These are phyloP conservation scores for Coemansia reversa DNA, from an alignment of 192 early-diverging fungal species.

Conservation along the genomic window DNA sequence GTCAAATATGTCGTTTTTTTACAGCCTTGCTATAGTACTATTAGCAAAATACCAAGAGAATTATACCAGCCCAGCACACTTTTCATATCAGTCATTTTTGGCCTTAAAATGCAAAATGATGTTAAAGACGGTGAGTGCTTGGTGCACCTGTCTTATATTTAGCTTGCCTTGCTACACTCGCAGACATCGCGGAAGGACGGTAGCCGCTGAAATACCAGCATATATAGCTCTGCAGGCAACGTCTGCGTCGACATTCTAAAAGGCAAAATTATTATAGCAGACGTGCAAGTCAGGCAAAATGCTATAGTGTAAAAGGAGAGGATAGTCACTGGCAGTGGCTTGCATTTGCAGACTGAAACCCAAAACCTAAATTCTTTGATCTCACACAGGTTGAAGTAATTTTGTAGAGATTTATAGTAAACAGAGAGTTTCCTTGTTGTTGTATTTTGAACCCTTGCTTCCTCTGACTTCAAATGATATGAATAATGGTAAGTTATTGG, in stretches of 20 bases:
- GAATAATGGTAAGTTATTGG: constrained; percentile 5
- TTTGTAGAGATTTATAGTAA: background rate
- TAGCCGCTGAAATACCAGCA: constrained; percentile 27
- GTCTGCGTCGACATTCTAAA: background rate
- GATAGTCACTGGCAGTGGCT: background rate
- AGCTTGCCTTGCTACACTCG: constrained; percentile 30
- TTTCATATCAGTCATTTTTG: too few relatives aligned
- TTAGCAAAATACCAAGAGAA: background rate
- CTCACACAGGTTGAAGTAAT: background rate
- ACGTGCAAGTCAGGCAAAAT: background rate
- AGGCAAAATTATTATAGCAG: background rate
- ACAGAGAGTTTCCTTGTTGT: background rate
- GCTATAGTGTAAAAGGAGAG: background rate
- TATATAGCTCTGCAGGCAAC: constrained; percentile 32
- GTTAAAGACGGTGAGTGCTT: too few relatives aligned
- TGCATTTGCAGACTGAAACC: too few relatives aligned
- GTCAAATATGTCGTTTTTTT: too few relatives aligned
- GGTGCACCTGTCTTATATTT: too few relatives aligned
- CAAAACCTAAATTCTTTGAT: background rate
- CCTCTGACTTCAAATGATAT: background rate
- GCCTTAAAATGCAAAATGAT: too few relatives aligned
- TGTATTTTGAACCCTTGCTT: background rate
- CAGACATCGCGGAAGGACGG: constrained; percentile 20
- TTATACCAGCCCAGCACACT: too few relatives aligned
- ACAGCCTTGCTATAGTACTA: background rate